Conservation (phyloP, 345 rosid genomes). For the Ailanthus altissimus region DNA sequence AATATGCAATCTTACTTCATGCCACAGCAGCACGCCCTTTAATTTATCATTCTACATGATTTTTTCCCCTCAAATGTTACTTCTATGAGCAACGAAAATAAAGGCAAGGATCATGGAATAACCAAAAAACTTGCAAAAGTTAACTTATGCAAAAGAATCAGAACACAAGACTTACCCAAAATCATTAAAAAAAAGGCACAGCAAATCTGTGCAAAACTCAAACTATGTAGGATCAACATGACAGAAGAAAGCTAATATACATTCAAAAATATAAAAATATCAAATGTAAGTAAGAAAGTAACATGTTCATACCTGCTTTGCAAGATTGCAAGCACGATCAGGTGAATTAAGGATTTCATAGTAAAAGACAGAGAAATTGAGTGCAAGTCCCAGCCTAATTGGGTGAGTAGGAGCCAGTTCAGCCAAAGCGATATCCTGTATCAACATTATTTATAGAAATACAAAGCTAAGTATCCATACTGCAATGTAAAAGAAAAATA, state of each 20-base stretch:
- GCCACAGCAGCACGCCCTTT: neutral
- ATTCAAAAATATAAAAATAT: neutral
- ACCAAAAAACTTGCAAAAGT: neutral
- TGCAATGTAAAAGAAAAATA: neutral
- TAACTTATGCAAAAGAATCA: neutral
- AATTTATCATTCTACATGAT: neutral
- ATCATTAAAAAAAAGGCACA: neutral
- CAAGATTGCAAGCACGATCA: conserved; percentile 95
- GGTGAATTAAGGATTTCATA: conserved; percentile 99
- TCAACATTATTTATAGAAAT: conserved; percentile 13
- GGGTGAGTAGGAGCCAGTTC: conserved; percentile 96
- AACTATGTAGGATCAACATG: neutral
- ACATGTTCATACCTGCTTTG: conserved; percentile 66
- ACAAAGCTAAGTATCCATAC: conserved; percentile 1
- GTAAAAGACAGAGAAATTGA: conserved; percentile 96
- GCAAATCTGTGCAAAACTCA: neutral
- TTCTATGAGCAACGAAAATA: neutral
- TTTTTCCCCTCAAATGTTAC: too few species aligned
- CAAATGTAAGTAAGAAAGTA: neutral
- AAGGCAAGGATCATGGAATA: neutral
- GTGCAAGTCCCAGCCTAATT: conserved; percentile 94
- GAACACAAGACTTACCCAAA: neutral
- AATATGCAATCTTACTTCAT: neutral
- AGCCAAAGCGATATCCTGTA: conserved; percentile 89
- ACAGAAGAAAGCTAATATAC: neutral